A percentile compares a stretch with the other conserved stretches of the same genome.
These are phyloP conservation scores for Cucumis hystrix DNA, from an alignment of 306 rosid species.

Conservation along the genomic window DNA sequence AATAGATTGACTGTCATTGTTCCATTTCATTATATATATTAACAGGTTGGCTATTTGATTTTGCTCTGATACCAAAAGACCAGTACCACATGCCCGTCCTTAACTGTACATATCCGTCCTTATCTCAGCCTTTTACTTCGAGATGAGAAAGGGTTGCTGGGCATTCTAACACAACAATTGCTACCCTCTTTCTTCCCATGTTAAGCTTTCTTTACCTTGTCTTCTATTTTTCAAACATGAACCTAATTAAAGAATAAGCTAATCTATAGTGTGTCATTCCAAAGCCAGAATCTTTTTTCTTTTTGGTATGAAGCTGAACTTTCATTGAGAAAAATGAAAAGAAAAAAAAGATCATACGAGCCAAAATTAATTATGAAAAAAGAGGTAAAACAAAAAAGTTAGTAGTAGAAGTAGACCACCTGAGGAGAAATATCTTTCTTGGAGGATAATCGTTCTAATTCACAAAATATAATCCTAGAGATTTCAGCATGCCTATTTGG, in stretches of 20 bases:
- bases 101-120: neutral
- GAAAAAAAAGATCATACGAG: neutral
- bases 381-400: neutral
- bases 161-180: neutral
- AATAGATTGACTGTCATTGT: neutral
- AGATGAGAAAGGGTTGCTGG: neutral
- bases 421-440: constrained; percentile 63
- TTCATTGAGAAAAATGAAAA: no score
- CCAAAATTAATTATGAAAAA: neutral
- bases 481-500: constrained; percentile 97
- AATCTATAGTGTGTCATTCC: neutral
- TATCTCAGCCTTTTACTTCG: neutral
- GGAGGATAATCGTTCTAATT: constrained; percentile 51
- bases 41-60: neutral
- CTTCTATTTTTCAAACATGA: neutral
- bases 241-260: neutral
- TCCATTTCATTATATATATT: neutral
- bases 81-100: neutral
- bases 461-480: constrained; percentile 84
- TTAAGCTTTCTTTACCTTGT: neutral
- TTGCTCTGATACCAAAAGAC: neutral
- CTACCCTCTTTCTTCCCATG: neutral
- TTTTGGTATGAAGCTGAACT: no score
- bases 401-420: constrained; percentile 23
- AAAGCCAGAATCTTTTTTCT: neutral